Base-by-base conservation (phyloP, 2,329 filamentous ascomycete species). In the Colletotrichum plurivorum region DNA sequence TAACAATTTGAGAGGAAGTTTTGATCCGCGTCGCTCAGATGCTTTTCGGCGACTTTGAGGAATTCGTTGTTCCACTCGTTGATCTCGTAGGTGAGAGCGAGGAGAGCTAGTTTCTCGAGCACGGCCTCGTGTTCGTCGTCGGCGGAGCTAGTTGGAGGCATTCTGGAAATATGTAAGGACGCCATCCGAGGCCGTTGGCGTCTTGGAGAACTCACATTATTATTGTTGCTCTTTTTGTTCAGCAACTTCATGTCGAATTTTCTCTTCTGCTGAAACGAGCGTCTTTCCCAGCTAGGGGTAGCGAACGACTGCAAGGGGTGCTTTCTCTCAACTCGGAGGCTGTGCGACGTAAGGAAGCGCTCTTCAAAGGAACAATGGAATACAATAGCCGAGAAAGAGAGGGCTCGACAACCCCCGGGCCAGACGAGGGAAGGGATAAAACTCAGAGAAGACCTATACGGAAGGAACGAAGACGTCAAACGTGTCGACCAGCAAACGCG, bases 81-180 rank as follows among this genome's bases (percentile, higher is more conserved):
- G 16, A 69, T 66, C 25, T 45, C 55, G 43, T 43, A 20, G 9
- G 67, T 69, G 8, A 69, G 45, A 9, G 55, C 67, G 2, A 67
- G 51, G 13, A 69, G 52, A 5, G 62, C 67, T 5, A 69, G 63
- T 12, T 20, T 36, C 3, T 56, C 20, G 9, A 61, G 36, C 16
- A 46, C 18, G 45, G 60, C 39, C 2, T 41, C n/a, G 8, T 8
- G 12, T 13, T 60, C 36, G 1, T 25, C 53, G 36, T 39, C 36
- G 12, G 13, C 13, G 13, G 13, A n/a, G 12, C 10, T 51, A 43
- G 22, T 22, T 9, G 18, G 13, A 18, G 41, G 5, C 67, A 69
- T 67, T 36, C 67, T 61, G 22, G 5, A 22, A 25, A 12, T 4
- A 4, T 52, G 46, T 60, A 31, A 60, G 15, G 13, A 43, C 13